Conservation (phyloP, 1,139 yeast genomes). For the Suhomyces anneliseae region DNA sequence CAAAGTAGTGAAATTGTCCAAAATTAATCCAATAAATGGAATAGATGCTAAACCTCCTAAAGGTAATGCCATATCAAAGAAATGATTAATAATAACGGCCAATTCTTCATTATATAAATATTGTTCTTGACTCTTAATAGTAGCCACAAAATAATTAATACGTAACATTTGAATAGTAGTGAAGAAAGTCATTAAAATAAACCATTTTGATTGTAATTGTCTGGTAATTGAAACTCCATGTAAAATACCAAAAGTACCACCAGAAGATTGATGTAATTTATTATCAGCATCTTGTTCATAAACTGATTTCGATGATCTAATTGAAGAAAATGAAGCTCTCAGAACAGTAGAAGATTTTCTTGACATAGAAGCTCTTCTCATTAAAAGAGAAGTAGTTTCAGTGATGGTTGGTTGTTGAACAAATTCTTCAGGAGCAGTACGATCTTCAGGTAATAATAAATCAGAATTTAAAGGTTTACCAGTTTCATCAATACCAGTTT, state of each 20-base stretch:
- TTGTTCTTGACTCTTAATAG: conserved; percentile 75
- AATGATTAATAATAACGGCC: conserved; percentile 64
- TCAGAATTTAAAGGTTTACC: conserved; percentile 50
- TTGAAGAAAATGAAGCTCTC: conserved; percentile 34
- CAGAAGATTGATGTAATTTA: conserved; percentile 52
- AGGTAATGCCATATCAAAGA: conserved; percentile 84
- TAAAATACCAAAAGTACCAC: conserved; percentile 84
- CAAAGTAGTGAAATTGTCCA: conserved; percentile 72
- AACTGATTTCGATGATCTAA: conserved; percentile 49
- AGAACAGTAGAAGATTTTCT: conserved; percentile 42
- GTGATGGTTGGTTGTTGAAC: conserved; percentile 37
- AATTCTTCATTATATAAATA: conserved; percentile 56
- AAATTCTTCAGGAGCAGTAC: conserved; percentile 16
- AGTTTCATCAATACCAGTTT: conserved; percentile 68
- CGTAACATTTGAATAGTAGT: conserved; percentile 87
- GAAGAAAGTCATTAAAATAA: conserved; percentile 69
- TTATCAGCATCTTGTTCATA: conserved; percentile 66
- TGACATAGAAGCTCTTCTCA: conserved; percentile 33
- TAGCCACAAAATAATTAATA: conserved; percentile 89
- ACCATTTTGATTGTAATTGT: conserved; percentile 80
- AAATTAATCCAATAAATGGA: conserved; percentile 80
- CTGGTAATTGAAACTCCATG: conserved; percentile 62
- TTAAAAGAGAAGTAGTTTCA: conserved; percentile 44
- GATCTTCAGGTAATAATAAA: conserved; percentile 37
- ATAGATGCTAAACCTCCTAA: conserved; percentile 82